Base-by-base conservation (phyloP, 2,329 filamentous ascomycete genomes). In the Claviceps sp. region DNA sequence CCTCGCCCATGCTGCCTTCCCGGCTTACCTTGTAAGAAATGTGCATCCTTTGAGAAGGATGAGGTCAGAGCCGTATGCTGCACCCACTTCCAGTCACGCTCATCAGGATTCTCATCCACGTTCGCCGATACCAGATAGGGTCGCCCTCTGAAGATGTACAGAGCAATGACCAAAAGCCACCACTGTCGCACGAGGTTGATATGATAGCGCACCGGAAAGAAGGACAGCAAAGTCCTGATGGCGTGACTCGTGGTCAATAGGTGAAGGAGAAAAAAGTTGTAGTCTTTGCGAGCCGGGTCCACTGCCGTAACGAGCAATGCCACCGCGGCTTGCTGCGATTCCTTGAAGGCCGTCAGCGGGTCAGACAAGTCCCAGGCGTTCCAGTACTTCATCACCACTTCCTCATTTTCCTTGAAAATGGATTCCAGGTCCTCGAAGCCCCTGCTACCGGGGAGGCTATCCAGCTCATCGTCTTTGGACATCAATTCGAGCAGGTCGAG, bases 211-310 rank as follows among this genome's bases (percentile, higher is more conserved):
- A 75, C 67, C 0, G 89, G 89, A 11, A 96, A 71, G 38, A 88
- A 67, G 0, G 93, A 88, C 2, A 98, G 72, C 5, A 98, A 68
- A 24, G 95, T 80, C n/a, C 93, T 79, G 13, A 95, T 79, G 0
- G 93, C 91, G 64, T 98, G 89, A 54, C 85, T 90, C 20, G 86
- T 85, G 0, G 88, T 94, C 36, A 98, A 74, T 7, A 93, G 66
- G 62, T 95, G 89, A 4, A 87, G 82, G 43, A 90, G 67, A 68
- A 89, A 88, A 69, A 94, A 91, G 68, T 93, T 87, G 68, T 89
- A 94, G 34, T 79, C 72, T 51, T 84, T 77, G 13, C 75, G 75
- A 13, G 75, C 76, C 3, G 72, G 74, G 37, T 72, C 63, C 2
- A 81, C 76, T 3, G 79, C 81, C 5, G 78, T 74, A 4, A 89